Conservation (phyloP, 805 yeast genomes). For the Kazachstania kunashirensis region DNA sequence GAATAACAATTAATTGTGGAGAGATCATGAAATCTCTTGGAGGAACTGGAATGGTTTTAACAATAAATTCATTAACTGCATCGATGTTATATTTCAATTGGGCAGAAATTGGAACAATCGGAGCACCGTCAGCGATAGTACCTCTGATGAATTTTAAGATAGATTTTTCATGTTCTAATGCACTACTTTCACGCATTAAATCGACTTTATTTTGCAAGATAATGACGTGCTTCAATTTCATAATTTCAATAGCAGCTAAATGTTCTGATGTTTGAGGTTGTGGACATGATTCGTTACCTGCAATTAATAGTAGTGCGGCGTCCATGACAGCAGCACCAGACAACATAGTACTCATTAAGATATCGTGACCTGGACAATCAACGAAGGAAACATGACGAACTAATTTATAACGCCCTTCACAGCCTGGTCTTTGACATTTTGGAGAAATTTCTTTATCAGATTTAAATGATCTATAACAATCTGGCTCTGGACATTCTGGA, state of each 20-base stretch:
- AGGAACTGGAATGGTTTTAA: constrained; percentile 89
- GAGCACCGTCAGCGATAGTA: constrained; percentile 98
- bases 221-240: constrained; percentile 94
- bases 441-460: constrained; percentile 94
- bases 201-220: constrained; percentile 97
- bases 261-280: constrained; percentile 99
- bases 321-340: constrained; percentile 99
- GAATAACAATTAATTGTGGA: constrained; percentile 91
- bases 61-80: constrained; percentile 95
- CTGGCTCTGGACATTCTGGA: constrained; percentile 83
- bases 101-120: constrained; percentile 97
- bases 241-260: constrained; percentile 97
- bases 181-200: constrained; percentile 94
- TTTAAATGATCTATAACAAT: constrained; percentile 87
- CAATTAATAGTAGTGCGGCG: constrained; percentile 91
- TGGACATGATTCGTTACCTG: constrained; percentile 98
- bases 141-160: constrained; percentile 90
- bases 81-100: constrained; percentile 97
- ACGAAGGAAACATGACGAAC: constrained; percentile 97
- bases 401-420: constrained; percentile 79
- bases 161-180: constrained; percentile 89
- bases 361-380: constrained; percentile 99
- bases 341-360: constrained; percentile 99
- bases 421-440: constrained; percentile 79
- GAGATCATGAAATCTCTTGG: constrained; percentile 87